phyloP scores from a whole-genome alignment of 352 stramenopile species.

The Globisporangium uncinulatum region DNA sequence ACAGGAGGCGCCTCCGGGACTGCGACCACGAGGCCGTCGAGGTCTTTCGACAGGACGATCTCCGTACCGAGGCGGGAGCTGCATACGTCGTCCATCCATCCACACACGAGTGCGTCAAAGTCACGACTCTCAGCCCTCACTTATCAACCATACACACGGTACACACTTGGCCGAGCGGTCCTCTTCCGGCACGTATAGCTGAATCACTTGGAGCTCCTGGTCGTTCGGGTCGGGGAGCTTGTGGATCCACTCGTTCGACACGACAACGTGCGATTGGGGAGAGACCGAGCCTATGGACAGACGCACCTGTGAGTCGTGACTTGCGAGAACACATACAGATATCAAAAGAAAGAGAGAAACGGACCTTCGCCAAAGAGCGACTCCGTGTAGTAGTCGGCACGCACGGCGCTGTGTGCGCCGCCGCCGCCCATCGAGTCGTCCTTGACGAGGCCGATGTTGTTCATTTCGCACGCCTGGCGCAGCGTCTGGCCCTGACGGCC shows the following conservation, averaged over 20 bases:
- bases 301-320: not conserved
- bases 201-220: slow-evolving; percentile 75
- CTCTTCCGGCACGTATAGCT: slow-evolving; percentile 64
- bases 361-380: slow-evolving; percentile 81
- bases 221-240: slow-evolving; percentile 65
- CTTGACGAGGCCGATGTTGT: slow-evolving; percentile 66
- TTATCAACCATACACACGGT: not conserved
- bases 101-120: not conserved
- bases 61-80: slow-evolving; percentile 84
- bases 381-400: slow-evolving; percentile 81
- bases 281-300: slow-evolving; percentile 37
- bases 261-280: slow-evolving; percentile 81
- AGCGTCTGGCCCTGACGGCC: slow-evolving; percentile 79
- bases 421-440: slow-evolving; percentile 84
- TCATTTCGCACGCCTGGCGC: slow-evolving; percentile 79
- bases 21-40: slow-evolving; percentile 84
- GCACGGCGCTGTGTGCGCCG: slow-evolving; percentile 53
- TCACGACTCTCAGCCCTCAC: not conserved
- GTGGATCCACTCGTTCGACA: slow-evolving; percentile 85
- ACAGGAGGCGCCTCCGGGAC: slow-evolving; percentile 80
- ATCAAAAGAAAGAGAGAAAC: not conserved
- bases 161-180: slow-evolving; percentile 79
- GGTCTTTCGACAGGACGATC: slow-evolving; percentile 81
- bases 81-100: not conserved
- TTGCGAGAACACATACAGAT: not conserved